Percentiles rank a stretch among this genome's conserved stretches.
Conservation (phyloP, 176 grass and related monocot species). For the Carex parvula region DNA sequence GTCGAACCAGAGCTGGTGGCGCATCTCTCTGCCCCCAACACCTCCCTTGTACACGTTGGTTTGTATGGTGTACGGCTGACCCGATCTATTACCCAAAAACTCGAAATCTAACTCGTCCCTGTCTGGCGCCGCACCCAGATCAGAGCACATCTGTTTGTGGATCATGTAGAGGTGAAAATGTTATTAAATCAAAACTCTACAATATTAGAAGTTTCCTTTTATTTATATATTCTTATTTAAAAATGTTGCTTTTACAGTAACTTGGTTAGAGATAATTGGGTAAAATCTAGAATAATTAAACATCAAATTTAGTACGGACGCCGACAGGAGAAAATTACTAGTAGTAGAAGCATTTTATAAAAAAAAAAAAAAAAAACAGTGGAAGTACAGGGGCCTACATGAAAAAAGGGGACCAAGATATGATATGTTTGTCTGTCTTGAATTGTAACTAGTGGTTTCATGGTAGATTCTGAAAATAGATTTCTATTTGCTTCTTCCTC, state of each 20-base stretch:
- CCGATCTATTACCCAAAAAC: conserved; percentile 94
- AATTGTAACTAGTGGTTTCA: background rate
- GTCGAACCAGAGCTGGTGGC: conserved; percentile 95
- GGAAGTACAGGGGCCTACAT: conserved; percentile 3
- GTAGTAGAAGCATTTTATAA: background rate
- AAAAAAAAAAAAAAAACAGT: background rate
- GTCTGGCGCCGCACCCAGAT: conserved; percentile 61
- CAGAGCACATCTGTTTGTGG: conserved; percentile 78
- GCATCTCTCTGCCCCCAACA: conserved; percentile 84
- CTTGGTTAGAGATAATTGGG: background rate
- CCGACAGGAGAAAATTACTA: background rate
- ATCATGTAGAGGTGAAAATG: background rate
- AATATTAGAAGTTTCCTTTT: background rate
- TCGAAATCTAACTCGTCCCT: conserved; percentile 96
- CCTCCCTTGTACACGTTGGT: conserved; percentile 92
- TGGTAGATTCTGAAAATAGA: conserved; percentile 10
- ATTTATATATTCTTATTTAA: background rate
- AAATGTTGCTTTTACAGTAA: background rate
- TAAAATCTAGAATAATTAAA: background rate
- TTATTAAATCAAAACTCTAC: background rate
- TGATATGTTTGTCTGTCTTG: background rate
- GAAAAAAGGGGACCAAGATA: background rate
- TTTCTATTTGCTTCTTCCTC: background rate
- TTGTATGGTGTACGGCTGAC: conserved; percentile 92
- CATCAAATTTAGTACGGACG: background rate